Percentiles rank a stretch among this genome's conserved stretches.
Conservation (phyloP, 106 monocot species). For the Dendrobium catenatum region DNA sequence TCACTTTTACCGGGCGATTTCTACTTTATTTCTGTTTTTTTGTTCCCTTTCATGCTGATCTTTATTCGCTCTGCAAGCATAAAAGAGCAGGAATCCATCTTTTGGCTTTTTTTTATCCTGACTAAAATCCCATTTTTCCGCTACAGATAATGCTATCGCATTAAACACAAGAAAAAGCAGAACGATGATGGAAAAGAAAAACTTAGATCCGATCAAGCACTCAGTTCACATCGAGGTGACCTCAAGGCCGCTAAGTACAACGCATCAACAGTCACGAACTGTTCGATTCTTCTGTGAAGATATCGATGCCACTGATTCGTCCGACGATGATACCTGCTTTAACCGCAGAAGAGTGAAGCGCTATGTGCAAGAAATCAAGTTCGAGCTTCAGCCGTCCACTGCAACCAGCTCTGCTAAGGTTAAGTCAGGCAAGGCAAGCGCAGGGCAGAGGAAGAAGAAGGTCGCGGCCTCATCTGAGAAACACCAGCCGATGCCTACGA, state of each 20-base stretch:
- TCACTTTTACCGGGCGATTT: conserved; percentile 2
- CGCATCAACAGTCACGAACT: neutral
- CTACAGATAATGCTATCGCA: neutral
- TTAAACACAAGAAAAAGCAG: neutral
- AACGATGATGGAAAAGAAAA: neutral
- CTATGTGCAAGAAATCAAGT: conserved; percentile 30
- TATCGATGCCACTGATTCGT: conserved; percentile 54
- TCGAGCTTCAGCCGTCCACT: neutral
- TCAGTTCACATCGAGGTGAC: conserved; percentile 21
- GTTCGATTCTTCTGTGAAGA: conserved; percentile 35
- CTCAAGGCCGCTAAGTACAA: neutral
- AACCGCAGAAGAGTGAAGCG: conserved; percentile 15
- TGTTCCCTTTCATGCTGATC: neutral
- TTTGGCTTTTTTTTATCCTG: neutral
- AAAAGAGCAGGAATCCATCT: conserved; percentile 1
- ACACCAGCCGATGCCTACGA: neutral
- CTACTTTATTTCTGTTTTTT: neutral
- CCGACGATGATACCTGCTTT: conserved; percentile 17
- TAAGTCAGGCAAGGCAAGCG: neutral
- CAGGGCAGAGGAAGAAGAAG: conserved; percentile 7
- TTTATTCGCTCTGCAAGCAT: neutral
- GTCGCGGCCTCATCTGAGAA: neutral
- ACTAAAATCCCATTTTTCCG: neutral
- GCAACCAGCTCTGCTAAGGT: neutral
- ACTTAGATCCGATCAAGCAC: neutral